Conservation (phyloP, 1,284 basidiomycete species). For the Cryptococcus sp. region DNA sequence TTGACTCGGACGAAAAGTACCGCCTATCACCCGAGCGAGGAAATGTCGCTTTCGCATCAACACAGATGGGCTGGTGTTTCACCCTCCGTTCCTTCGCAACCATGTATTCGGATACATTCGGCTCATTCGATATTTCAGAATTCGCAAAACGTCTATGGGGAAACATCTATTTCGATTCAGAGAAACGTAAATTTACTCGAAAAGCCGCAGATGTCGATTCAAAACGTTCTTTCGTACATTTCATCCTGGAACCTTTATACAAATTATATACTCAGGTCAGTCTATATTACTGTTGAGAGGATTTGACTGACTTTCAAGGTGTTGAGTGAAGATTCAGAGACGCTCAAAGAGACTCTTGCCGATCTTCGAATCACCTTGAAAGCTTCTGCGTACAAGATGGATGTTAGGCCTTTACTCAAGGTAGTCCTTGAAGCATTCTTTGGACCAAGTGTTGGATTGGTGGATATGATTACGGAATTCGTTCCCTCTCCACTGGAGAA, state of each 20-base stretch:
- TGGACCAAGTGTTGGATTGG: conserved; percentile 77
- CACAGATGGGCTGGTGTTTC: conserved; percentile 97
- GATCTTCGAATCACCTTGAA: conserved; percentile 81
- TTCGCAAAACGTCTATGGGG: conserved; percentile 91
- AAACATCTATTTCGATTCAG: conserved; percentile 88
- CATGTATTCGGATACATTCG: conserved; percentile 87
- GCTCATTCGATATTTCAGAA: conserved; percentile 53
- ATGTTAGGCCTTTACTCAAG: conserved; percentile 89
- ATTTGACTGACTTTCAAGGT: conserved; percentile 55
- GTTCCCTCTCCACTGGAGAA: conserved; percentile 77
- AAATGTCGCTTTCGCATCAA: conserved; percentile 95
- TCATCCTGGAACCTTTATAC: conserved; percentile 93
- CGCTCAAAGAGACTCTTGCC: conserved; percentile 73
- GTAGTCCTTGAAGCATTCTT: conserved; percentile 95
- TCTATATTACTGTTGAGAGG: not conserved
- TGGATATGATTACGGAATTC: conserved; percentile 86
- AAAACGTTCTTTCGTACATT: conserved; percentile 87
- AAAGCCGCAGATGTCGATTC: conserved; percentile 76
- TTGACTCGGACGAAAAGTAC: conserved; percentile 80
- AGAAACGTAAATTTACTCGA: conserved; percentile 79
- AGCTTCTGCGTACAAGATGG: conserved; percentile 95
- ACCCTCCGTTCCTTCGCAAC: conserved; percentile 90
- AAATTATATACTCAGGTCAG: conserved; percentile 80
- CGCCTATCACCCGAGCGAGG: conserved; percentile 90
- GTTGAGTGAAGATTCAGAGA: conserved; percentile 82